phyloP scores from a whole-genome alignment of 306 rosid genomes.

The Fagus crenata region DNA sequence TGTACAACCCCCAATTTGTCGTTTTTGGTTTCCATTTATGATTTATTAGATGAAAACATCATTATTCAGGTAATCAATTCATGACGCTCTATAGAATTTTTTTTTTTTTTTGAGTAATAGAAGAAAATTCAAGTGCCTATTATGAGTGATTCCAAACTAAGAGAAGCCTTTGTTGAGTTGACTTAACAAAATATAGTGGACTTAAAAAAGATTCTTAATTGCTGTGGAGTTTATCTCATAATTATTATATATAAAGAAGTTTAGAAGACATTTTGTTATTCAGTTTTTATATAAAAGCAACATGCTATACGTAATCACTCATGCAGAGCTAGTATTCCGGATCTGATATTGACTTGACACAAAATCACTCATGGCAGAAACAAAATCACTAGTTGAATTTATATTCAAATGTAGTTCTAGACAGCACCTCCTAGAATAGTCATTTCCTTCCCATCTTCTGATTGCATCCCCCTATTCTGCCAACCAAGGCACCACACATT shows the following conservation, averaged over 20 bases:
- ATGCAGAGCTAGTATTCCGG: neutral
- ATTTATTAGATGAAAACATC: neutral
- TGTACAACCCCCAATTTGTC: neutral
- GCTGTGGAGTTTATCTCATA: neutral
- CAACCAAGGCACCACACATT: constrained; percentile 61
- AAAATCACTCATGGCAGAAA: constrained; percentile 7
- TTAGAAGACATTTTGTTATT: neutral
- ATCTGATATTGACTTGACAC: constrained; percentile 1
- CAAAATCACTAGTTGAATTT: constrained; percentile 15
- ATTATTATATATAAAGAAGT: neutral
- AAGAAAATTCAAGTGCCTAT: neutral
- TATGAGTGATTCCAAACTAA: neutral
- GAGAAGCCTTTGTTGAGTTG: neutral
- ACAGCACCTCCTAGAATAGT: constrained; percentile 74
- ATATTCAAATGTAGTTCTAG: constrained; percentile 12
- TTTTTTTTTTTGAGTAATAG: no score
- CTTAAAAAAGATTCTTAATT: neutral
- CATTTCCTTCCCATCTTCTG: constrained; percentile 45
- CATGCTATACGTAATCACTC: neutral
- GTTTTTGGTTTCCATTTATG: neutral
- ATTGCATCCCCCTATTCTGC: constrained; percentile 44
- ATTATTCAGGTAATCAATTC: neutral
- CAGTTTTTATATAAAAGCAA: no score
- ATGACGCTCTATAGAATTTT: neutral
- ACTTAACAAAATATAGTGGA: neutral